Evolutionary conservation across 805 yeast species (phyloP), one percentile per base, ranked within the genome.

Genomic region (Sugiyamaella smithiae): DNA sequence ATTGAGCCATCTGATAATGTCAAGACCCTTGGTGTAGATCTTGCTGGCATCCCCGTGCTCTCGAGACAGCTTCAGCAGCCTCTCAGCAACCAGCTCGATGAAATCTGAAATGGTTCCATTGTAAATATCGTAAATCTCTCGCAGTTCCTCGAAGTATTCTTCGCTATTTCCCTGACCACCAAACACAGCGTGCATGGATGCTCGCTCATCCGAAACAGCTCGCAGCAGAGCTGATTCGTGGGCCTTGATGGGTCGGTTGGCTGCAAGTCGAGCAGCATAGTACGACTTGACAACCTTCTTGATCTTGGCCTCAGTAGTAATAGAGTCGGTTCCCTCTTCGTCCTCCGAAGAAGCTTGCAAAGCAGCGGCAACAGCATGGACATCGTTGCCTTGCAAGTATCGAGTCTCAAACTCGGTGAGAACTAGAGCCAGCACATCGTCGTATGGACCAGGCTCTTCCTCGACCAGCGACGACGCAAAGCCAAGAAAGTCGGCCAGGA

Each of bases 151-250:
- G 61, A 93, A 93, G 74, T 88, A 93, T 67, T 93, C 97, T 66
- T 93, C 98, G 46, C 95, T 84, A 74, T 88, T 91, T 71, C 99
- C 99, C 75, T 93, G 99, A 63, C 99, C 99, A 67, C 99, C 99
- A 62, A 91, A 93, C 58, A 93, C 82, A 55, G 97, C 96, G 52
- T 78, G 81, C 49, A 90, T 69, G 52, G 76, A 73, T 40, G 90
- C 87, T 44, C 76, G 69, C 36, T 75, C 71, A 50, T 75, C 74
- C 45, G 72, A 64, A n/a, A 78, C 78, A 45, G 85, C 81, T 54
- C 81, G 75, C 66, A 88, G 76, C 50, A 91, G 75, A 45, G 85
- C 82, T 20, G 82, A 73, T 45, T 70, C 75, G 54, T 76, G 73
- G 55, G 71, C 70, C 61, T 68, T 67, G 58, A 77, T 72, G 32